A percentile compares a stretch with the other conserved stretches of the same genome.
Evolutionary conservation across 2,329 filamentous ascomycete genomes (phyloP).

Genomic region (Mollisia scopiformis): DNA sequence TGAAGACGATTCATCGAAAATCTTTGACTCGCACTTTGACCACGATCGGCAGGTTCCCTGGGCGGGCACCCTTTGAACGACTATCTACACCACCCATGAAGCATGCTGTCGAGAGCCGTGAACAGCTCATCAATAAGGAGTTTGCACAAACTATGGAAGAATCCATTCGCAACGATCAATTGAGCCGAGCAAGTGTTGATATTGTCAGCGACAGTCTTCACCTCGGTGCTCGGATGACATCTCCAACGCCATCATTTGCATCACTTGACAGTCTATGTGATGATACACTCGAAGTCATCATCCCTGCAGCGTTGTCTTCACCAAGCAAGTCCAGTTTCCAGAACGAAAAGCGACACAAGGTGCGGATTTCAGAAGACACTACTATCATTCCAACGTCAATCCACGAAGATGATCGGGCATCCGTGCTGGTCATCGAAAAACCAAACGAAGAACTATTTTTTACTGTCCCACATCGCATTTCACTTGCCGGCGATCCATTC

Average conservation of each 20-base stretch:
- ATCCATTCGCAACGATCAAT: slow-evolving; percentile 18
- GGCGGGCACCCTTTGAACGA: slow-evolving; percentile 26
- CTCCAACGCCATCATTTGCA: slow-evolving; percentile 19
- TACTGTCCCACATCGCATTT: slow-evolving; percentile 11
- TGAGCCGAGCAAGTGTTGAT: neutral
- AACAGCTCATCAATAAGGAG: slow-evolving; percentile 20
- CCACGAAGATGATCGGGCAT: slow-evolving; percentile 19
- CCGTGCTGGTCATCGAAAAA: slow-evolving; percentile 6
- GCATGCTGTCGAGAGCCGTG: slow-evolving; percentile 23
- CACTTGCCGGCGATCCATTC: slow-evolving; percentile 28
- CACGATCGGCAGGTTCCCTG: slow-evolving; percentile 23
- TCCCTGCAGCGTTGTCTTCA: slow-evolving; percentile 27
- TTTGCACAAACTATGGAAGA: slow-evolving; percentile 20
- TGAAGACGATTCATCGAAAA: slow-evolving; percentile 22
- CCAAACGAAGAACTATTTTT: slow-evolving; percentile 8
- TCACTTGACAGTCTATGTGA: slow-evolving; percentile 32
- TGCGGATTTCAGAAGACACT: slow-evolving; percentile 11
- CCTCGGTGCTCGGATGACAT: slow-evolving; percentile 5
- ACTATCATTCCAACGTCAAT: slow-evolving; percentile 10
- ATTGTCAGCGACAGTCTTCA: neutral
- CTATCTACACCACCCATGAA: slow-evolving; percentile 25
- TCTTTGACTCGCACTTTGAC: slow-evolving; percentile 29
- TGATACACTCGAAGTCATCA: slow-evolving; percentile 24
- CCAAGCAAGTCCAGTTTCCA: slow-evolving; percentile 24
- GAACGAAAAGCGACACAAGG: slow-evolving; percentile 14